Evolutionary conservation across 2,329 filamentous ascomycete genomes (phyloP).

Genomic region (Nemania diffusa): DNA sequence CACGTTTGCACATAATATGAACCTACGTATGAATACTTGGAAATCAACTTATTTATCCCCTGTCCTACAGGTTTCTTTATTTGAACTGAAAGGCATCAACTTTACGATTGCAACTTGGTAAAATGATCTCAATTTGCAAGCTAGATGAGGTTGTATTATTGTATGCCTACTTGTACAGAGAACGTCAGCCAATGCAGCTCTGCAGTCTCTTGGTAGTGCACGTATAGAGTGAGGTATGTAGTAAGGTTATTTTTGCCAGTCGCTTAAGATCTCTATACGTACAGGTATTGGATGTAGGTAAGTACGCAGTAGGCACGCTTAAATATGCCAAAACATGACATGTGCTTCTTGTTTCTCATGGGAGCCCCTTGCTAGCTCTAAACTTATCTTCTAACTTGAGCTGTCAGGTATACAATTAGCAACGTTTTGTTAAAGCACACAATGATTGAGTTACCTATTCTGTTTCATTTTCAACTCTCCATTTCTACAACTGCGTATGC

Average conservation of each 20-base stretch:
- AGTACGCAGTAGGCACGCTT: not conserved
- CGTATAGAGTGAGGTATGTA: too few relatives aligned
- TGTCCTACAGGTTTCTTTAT: not conserved
- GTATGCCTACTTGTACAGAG: too few relatives aligned
- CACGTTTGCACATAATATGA: not conserved
- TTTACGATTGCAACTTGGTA: not conserved
- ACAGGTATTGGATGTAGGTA: too few relatives aligned
- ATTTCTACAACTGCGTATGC: too few relatives aligned
- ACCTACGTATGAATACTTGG: not conserved
- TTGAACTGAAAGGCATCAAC: not conserved
- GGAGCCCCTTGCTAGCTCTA: slow-evolving; percentile 6
- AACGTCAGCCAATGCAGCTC: slow-evolving; percentile 13
- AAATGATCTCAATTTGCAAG: not conserved
- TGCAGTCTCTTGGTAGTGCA: too few relatives aligned
- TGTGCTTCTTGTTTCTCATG: slow-evolving; percentile 1
- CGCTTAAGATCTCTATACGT: too few relatives aligned
- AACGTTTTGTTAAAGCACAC: not conserved
- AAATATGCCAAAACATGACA: not conserved
- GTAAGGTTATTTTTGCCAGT: too few relatives aligned
- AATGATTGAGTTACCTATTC: not conserved
- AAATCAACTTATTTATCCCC: not conserved
- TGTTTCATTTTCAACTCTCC: too few relatives aligned
- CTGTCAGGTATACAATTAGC: not conserved
- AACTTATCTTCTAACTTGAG: not conserved
- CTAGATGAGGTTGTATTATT: slow-evolving; percentile 1